Conservation (phyloP, 1,139 yeast species). For the Entelexis sorbosivorans region DNA sequence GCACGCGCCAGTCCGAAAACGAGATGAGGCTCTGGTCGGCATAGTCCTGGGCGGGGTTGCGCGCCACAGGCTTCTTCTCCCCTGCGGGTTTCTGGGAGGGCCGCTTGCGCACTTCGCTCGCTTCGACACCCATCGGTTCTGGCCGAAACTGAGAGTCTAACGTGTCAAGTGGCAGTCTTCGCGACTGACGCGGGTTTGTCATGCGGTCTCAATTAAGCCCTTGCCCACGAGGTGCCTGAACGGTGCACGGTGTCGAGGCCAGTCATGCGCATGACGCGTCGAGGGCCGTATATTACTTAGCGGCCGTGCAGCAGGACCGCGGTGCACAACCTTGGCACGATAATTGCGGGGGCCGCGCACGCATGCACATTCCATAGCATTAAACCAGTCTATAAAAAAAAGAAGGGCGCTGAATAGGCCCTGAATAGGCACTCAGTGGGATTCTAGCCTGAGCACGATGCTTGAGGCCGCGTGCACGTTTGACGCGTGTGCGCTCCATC, state of each 20-base stretch:
- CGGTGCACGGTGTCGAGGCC: not conserved
- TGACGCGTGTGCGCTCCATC: no score
- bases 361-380: no score
- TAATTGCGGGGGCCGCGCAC: no score
- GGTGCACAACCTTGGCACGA: no score
- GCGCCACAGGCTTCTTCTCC: not conserved
- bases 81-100: not conserved
- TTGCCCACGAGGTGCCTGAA: not conserved
- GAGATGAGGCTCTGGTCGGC: slow-evolving; percentile 22
- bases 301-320: not conserved
- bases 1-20: slow-evolving; percentile 19
- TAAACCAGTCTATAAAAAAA: no score
- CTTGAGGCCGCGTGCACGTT: no score
- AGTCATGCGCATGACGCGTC: not conserved
- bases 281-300: not conserved
- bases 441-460: no score
- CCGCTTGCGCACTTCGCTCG: slow-evolving; percentile 7
- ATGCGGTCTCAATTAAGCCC: slow-evolving; percentile 3
- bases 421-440: no score
- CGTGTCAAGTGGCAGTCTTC: slow-evolving; percentile 8
- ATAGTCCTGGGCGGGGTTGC: not conserved
- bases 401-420: no score
- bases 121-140: slow-evolving; percentile 4
- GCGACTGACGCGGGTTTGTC: slow-evolving; percentile 8
- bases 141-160: not conserved